Evolutionary conservation across 2,329 filamentous ascomycete species (phyloP).

Genomic region (Fusarium phyllophilum): DNA sequence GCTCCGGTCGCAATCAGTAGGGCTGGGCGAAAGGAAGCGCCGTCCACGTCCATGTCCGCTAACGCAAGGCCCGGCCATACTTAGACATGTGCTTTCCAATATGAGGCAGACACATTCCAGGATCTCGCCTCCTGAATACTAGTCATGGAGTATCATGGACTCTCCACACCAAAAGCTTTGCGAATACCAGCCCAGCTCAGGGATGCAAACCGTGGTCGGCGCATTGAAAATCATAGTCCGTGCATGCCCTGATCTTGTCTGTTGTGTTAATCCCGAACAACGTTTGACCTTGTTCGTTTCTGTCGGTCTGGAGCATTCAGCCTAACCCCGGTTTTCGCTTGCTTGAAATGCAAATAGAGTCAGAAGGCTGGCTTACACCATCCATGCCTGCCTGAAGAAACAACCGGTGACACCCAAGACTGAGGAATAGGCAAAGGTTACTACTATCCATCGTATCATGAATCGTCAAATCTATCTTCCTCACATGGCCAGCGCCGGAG

Average conservation of each 20-base stretch:
- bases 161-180: slow-evolving; percentile 21
- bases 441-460: not conserved
- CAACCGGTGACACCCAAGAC: slow-evolving; percentile 3
- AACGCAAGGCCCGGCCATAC: not conserved
- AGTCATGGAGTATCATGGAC: slow-evolving; percentile 10
- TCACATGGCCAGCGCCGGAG: slow-evolving; percentile 12
- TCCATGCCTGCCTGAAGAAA: not conserved
- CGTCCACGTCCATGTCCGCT: not conserved
- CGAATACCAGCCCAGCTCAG: not conserved
- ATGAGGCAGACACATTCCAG: slow-evolving; percentile 9
- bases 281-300: slow-evolving; percentile 7
- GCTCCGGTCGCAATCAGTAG: slow-evolving; percentile 9
- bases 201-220: slow-evolving; percentile 14
- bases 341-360: not conserved
- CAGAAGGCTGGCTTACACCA: slow-evolving; percentile 1
- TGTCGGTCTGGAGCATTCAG: slow-evolving; percentile 11
- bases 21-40: not conserved
- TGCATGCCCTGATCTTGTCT: slow-evolving; percentile 31
- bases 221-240: slow-evolving; percentile 37
- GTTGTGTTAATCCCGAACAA: slow-evolving; percentile 17
- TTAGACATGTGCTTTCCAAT: not conserved
- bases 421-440: slow-evolving; percentile 1
- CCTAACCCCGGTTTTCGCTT: slow-evolving; percentile 2
- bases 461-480: slow-evolving; percentile 3
- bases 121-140: slow-evolving; percentile 11